A percentile compares a stretch with the other conserved stretches of the same genome.
Evolutionary conservation across 805 yeast genomes (phyloP).

Genomic region (Candida takata): DNA sequence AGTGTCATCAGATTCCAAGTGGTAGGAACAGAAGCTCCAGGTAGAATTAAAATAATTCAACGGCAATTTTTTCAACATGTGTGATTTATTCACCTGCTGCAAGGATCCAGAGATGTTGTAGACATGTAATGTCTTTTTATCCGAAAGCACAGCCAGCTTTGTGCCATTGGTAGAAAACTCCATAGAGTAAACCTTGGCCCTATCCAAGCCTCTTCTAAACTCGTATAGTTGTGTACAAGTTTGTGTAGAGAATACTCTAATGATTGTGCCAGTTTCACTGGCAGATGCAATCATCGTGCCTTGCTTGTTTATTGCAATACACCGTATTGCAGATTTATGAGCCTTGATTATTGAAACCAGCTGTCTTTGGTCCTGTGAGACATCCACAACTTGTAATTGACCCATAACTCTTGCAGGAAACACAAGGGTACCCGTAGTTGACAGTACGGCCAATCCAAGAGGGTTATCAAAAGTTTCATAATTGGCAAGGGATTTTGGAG

Average conservation of each 20-base stretch:
- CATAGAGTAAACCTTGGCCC: slow-evolving; percentile 76
- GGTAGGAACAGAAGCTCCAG: slow-evolving; percentile 81
- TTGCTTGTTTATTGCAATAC: slow-evolving; percentile 52
- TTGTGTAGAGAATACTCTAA: slow-evolving; percentile 63
- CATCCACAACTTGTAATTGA: slow-evolving; percentile 74
- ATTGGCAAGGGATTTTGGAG: slow-evolving; percentile 51
- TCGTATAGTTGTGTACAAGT: slow-evolving; percentile 70
- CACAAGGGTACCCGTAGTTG: slow-evolving; percentile 47
- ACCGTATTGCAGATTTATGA: slow-evolving; percentile 59
- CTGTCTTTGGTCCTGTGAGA: slow-evolving; percentile 55
- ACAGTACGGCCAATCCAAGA: slow-evolving; percentile 21
- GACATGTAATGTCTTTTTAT: slow-evolving; percentile 84
- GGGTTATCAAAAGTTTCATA: slow-evolving; percentile 25
- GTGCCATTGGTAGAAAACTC: slow-evolving; percentile 73
- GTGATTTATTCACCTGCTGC: slow-evolving; percentile 45
- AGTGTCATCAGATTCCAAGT: slow-evolving; percentile 31
- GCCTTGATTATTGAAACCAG: slow-evolving; percentile 68
- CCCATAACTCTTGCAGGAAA: slow-evolving; percentile 75
- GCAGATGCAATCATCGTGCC: slow-evolving; percentile 76
- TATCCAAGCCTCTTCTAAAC: slow-evolving; percentile 85
- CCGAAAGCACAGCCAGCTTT: slow-evolving; percentile 78
- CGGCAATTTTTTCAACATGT: slow-evolving; percentile 57
- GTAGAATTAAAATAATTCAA: slow-evolving; percentile 66
- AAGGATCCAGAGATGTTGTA: slow-evolving; percentile 45
- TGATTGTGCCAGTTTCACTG: slow-evolving; percentile 74